Base-by-base conservation (phyloP, 768 basidiomycete genomes). In the Tubosaeta sp. region DNA sequence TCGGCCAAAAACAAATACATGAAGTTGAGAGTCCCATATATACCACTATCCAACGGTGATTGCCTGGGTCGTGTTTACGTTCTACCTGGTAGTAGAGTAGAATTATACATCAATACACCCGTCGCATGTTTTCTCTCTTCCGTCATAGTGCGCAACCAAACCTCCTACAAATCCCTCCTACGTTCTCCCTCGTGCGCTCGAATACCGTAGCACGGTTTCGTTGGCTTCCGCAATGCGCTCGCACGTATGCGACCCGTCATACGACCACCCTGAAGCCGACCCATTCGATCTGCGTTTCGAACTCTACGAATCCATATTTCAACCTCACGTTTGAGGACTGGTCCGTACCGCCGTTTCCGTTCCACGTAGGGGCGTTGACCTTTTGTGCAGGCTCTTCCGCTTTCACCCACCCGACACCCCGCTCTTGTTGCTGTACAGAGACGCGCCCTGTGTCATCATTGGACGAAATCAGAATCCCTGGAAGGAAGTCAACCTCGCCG, bases 381-480 rank as follows among this genome's bases (percentile, higher is more conserved):
- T 22, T 64, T 10, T 64, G 38, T 61, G 4, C 53, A 88, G 87
- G 83, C 70, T 89, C n/a, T 92, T 96, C 65, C 82, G 90, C 59
- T 81, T 90, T 59, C 82, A 87, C 41, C 72, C 80, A 3, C 75
- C 76, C 6, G 71, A 82, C 4, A 70, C 77, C 32, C 90, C 93
- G 1, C 74, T 94, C 36, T 76, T 99, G 18, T 77, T 96, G 41
- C 69, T 99, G 48, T 99, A 97, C 67, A 82, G 91, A 27, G 89
- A 97, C 64, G 66, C 71, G 0, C 91, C 93, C 3, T 94, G 93
- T 61, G 91, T 98, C 16, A 79, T 99, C 48, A 90, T 98, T 48
- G 95, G 95, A 0, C 76, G 95, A 46, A 94, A 97, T 66, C 96
- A 99, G 73, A 97, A 96, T 59, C 95, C 94, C 14, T 98, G 95